Percentiles rank a stretch among this genome's conserved stretches.
Conservation (phyloP, 345 rosid genomes). For the Populus euphratica region DNA sequence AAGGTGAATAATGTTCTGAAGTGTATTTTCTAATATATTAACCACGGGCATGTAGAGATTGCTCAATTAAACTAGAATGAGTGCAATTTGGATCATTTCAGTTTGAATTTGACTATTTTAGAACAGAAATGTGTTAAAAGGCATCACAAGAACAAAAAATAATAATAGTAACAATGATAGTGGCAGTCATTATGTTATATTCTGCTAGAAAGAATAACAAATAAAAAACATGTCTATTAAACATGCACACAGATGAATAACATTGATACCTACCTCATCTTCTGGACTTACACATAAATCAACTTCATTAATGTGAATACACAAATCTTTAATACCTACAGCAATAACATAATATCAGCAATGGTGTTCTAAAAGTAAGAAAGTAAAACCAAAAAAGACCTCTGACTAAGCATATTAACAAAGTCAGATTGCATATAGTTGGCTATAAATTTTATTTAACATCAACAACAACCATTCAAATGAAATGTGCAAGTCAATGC, state of each 20-base stretch:
- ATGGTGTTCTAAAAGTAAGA: slow-evolving; percentile 2
- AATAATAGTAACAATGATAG: no score
- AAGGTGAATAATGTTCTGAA: no score
- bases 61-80: background rate
- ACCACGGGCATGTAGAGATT: background rate
- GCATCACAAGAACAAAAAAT: background rate
- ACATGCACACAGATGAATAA: background rate
- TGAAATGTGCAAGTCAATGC: background rate
- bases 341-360: slow-evolving; percentile 17
- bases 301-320: slow-evolving; percentile 45
- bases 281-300: slow-evolving; percentile 57
- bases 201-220: no score
- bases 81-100: background rate
- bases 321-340: slow-evolving; percentile 62
- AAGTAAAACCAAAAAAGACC: background rate
- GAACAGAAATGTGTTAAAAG: background rate
- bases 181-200: no score
- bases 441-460: background rate
- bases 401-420: background rate
- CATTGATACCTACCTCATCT: slow-evolving; percentile 58
- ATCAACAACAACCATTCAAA: background rate
- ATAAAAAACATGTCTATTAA: background rate
- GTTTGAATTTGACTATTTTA: background rate
- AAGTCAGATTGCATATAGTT: background rate
- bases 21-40: no score